phyloP scores from a whole-genome alignment of 768 basidiomycete genomes.

The Xerocomus potaroensis region DNA sequence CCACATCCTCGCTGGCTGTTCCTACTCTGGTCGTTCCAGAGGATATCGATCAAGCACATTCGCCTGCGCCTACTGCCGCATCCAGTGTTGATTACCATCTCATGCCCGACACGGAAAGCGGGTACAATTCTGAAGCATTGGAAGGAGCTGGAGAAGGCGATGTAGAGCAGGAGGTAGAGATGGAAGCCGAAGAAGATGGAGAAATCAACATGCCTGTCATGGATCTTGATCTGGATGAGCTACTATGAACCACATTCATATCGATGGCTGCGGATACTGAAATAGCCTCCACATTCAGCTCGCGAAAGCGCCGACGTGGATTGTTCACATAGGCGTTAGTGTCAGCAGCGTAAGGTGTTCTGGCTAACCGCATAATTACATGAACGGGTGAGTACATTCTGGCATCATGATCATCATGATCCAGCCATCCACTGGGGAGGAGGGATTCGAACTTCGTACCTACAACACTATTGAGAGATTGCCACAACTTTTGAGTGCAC shows the following conservation, averaged over 20 bases:
- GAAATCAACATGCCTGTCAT: slow-evolving; percentile 25
- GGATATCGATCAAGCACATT: slow-evolving; percentile 36
- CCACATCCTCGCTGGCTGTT: slow-evolving; percentile 25
- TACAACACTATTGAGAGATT: slow-evolving; percentile 15
- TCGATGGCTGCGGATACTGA: too few relatives aligned
- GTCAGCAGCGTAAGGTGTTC: too few relatives aligned
- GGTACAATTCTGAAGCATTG: slow-evolving; percentile 50
- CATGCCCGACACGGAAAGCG: slow-evolving; percentile 45
- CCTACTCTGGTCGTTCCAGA: slow-evolving; percentile 22
- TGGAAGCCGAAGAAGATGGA: slow-evolving; percentile 19
- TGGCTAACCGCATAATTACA: not conserved
- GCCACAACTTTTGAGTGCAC: not conserved
- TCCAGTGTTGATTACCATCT: slow-evolving; percentile 44
- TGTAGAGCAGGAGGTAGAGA: slow-evolving; percentile 23
- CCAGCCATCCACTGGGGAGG: slow-evolving; percentile 37
- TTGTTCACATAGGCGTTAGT: too few relatives aligned
- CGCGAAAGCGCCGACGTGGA: too few relatives aligned
- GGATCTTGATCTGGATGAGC: slow-evolving; percentile 26
- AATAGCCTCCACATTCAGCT: too few relatives aligned
- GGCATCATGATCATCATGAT: slow-evolving; percentile 5
- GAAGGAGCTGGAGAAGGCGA: slow-evolving; percentile 30
- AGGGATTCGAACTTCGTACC: slow-evolving; percentile 43
- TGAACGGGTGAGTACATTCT: too few relatives aligned
- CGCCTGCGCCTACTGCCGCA: slow-evolving; percentile 48
- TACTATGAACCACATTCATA: slow-evolving; percentile 15